A percentile compares a stretch with the other conserved stretches of the same genome.
phyloP scores from a whole-genome alignment of 2,329 filamentous ascomycete species.

The Fusarium siculi region DNA sequence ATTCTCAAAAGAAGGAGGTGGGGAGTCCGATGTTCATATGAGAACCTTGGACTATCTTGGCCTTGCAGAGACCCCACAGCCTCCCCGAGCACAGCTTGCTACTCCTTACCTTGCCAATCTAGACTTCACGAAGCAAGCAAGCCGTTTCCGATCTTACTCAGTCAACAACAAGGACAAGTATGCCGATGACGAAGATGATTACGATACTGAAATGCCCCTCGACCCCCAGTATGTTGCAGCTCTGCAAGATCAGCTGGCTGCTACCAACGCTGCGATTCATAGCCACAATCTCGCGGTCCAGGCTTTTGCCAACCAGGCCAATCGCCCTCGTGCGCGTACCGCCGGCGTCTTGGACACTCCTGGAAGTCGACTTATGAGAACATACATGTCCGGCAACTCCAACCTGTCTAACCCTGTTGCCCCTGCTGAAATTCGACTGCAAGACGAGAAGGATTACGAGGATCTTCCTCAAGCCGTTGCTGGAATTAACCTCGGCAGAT shows the following conservation, averaged over 20 bases:
- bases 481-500: slow-evolving; percentile 76
- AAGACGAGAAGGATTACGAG: slow-evolving; percentile 82
- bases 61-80: slow-evolving; percentile 91
- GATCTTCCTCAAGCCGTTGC: slow-evolving; percentile 85
- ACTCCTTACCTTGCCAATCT: slow-evolving; percentile 81
- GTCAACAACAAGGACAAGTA: slow-evolving; percentile 99
- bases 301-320: slow-evolving; percentile 87
- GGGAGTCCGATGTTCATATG: slow-evolving; percentile 87
- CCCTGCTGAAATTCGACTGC: slow-evolving; percentile 77
- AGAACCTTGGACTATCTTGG: slow-evolving; percentile 96
- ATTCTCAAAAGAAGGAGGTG: slow-evolving; percentile 85
- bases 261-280: slow-evolving; percentile 78
- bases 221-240: slow-evolving; percentile 70
- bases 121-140: slow-evolving; percentile 80
- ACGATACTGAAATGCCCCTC: slow-evolving; percentile 63
- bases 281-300: slow-evolving; percentile 95
- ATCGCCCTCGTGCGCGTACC: slow-evolving; percentile 87
- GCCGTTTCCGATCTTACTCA: slow-evolving; percentile 94
- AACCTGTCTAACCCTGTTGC: slow-evolving; percentile 79
- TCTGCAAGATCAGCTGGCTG: slow-evolving; percentile 70
- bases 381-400: slow-evolving; percentile 78
- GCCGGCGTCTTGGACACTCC: slow-evolving; percentile 90
- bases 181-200: slow-evolving; percentile 86
- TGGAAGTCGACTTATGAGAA: slow-evolving; percentile 71
- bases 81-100: slow-evolving; percentile 76